Percentiles rank a stretch among this genome's conserved stretches.
phyloP scores from a whole-genome alignment of 2,329 filamentous ascomycete genomes.

The Colletotrichum gigasporum region DNA sequence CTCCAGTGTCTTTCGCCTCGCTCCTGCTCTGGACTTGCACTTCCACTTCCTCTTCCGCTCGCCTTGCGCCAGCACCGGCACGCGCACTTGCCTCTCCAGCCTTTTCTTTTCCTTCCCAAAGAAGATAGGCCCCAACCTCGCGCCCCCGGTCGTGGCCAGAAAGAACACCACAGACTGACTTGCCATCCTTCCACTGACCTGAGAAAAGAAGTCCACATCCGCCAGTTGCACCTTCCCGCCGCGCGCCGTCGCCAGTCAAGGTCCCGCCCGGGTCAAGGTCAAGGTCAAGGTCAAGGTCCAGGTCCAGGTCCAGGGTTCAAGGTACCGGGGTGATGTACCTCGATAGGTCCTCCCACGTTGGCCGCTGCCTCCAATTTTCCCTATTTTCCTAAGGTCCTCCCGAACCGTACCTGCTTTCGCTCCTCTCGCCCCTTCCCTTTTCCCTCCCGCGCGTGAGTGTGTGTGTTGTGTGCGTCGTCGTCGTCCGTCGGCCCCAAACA shows the following conservation, averaged over 20 bases:
- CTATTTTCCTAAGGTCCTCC: constrained; percentile 24
- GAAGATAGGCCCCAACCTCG: constrained; percentile 9
- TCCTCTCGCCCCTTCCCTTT: constrained; percentile 6
- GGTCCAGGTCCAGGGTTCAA: constrained; percentile 12
- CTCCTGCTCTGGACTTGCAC: neutral
- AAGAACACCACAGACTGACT: too few relatives aligned
- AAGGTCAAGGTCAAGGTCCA: constrained; percentile 14
- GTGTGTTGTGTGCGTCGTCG: constrained; percentile 22
- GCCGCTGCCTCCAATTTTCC: constrained; percentile 20
- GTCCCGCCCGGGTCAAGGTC: constrained; percentile 10
- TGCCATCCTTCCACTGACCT: constrained; percentile 6
- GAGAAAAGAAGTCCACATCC: constrained; percentile 9
- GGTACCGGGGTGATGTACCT: constrained; percentile 6
- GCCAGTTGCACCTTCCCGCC: constrained; percentile 22
- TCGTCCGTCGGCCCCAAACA: constrained; percentile 10
- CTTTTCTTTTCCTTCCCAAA: constrained; percentile 9
- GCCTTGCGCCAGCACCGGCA: too few relatives aligned
- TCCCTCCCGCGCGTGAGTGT: constrained; percentile 14
- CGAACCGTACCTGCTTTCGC: constrained; percentile 8
- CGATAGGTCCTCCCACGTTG: constrained; percentile 19
- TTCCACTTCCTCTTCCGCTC: neutral
- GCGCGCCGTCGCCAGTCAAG: constrained; percentile 21
- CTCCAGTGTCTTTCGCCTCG: neutral
- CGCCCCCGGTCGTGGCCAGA: neutral
- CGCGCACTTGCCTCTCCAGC: too few relatives aligned